Evolutionary conservation across 148 eudicot species (phyloP), one percentile per base, ranked within the genome.

Genomic region (Rhododendron henanense): DNA sequence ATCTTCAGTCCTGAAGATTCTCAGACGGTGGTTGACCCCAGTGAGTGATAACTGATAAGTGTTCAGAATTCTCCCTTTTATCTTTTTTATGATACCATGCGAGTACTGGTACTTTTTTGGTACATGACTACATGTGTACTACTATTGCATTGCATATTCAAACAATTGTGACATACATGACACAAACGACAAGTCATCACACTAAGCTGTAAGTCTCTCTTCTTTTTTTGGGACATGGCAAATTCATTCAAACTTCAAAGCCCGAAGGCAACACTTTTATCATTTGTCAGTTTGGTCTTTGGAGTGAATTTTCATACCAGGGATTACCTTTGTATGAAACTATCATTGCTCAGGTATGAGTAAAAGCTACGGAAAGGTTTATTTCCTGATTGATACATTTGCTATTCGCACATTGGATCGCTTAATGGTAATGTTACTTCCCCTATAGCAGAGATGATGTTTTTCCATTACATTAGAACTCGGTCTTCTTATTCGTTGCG

Each of bases 21-120:
- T 81, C 90, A 86, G 87, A 81, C 84, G 39, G 81, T 74, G 33
- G 85, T 86, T 88, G 95, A 93, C 81, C 90, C 93, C 53, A 92
- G 99, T 96, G 88, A 96, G 99, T 93, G 45, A 48, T 78, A 33
- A 57, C 2, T 80, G 51, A 76, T 6, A 23, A 19, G 25, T 77
- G 3, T 31, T 33, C 13, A 41, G 1, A 16, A 51, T 19, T 50
- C 33, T 33, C 78, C 1, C 48, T 14, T 85, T 47, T 16, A 55
- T 2, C 45, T 33, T 45, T 55, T 5, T 50, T 55, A 18, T 51
- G 71, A 79, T 69, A 67, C 47, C 37, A 41, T 5, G 6, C 18
- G 14, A n/a, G 23, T 13, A 61, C 61, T 63, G 69, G 69, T 63
- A 65, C 31, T 63, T 65, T 65, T 65, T 65, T n/a, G 13, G 71